Evolutionary conservation across 2,329 filamentous ascomycete genomes (phyloP), one percentile per base, ranked within the genome.

Genomic region (Davidsoniella eucalypti): DNA sequence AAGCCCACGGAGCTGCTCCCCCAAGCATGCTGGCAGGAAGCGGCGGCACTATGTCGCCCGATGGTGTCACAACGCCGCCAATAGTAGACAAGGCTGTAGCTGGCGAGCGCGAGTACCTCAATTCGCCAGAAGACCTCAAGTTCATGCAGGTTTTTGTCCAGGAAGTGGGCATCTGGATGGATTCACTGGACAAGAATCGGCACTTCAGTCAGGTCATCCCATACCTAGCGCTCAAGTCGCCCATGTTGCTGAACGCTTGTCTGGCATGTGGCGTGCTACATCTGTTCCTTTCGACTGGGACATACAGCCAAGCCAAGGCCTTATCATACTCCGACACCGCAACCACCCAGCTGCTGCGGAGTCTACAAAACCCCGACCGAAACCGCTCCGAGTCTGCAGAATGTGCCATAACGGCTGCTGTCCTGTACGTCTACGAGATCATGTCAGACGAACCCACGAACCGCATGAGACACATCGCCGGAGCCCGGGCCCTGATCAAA

Each of bases 91-190:
- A 51, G 17, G 46, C 36, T 12, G 44, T 64, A 50, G 54, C 54
- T 41, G 63, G 57, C 17, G 68, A 70, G 53, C 64, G 76, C 37
- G 75, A 84, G 47, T 85, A 77, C 57, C 70, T 94, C 43, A 80
- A 76, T 55, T 78, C 76, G 3, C 75, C 80, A 8, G 84, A 94
- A 52, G 87, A 94, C 61, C 75, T 92, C 0, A 67, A 82, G n/a
- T 87, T 87, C 60, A 86, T 95, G 82, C 86, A 94, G 62, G 80
- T 87, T 0, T 96, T 94, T 61, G 82, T 93, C 5, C 84, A 93
- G 59, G 84, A 94, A 56, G 85, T 96, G 2, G 87, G 83, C 1
- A 65, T 87, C 2, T 95, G 90, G 87, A 94, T 96, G 85, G 90
- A 95, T 64, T 85, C 80, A 40, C 79, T 95, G 69, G 86, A 94